Base-by-base conservation (phyloP, 148 eudicot genomes). In the Cornus florida region DNA sequence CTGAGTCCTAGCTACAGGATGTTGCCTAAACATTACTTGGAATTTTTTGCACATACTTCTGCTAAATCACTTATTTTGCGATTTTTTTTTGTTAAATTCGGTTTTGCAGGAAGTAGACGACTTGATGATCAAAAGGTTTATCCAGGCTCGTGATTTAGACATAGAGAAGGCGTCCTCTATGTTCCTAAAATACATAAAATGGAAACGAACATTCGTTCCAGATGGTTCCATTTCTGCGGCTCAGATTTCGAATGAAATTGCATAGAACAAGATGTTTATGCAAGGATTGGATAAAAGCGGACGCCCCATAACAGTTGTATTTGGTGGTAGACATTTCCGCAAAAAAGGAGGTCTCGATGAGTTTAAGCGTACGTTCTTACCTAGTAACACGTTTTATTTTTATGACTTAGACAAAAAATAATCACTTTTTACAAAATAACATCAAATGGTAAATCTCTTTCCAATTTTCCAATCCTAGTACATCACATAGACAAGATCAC, bases 111-210 rank as follows among this genome's bases (percentile, higher is more conserved):
- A 89, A 41, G 80, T 71, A 41, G 91, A 93, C 79, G 92, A 93
- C 73, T 77, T 77, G 59, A 86, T 79, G 75, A 39, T 95, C 39
- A 79, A 97, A 70, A 91, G 99, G 67, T 95, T 95, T 71, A 85
- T 95, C 32, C 87, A 93, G 13, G 99, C 99, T 0, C 90, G 97
- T 11, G 90, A 90, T 79, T 74, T 87, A 20, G 86, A 95, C 73
- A 81, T 91, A 71, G 97, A 95, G 72, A 95, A 92, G 80, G 94
- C 91, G 11, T 83, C 84, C 50, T 77, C 78, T 7, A 79, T 95
- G 85, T 83, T 92, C 48, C 75, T 88, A 38, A 90, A 90, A 67
- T 92, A 86, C 84, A 77, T 87, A 0, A 85, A 82, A 74, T 95
- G 99, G 99, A 92, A 82, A 83, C 80, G 78, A 75, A 77, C 66